phyloP scores from a whole-genome alignment of 176 grass and related monocot species.

The Bolboschoenus planiculmis region DNA sequence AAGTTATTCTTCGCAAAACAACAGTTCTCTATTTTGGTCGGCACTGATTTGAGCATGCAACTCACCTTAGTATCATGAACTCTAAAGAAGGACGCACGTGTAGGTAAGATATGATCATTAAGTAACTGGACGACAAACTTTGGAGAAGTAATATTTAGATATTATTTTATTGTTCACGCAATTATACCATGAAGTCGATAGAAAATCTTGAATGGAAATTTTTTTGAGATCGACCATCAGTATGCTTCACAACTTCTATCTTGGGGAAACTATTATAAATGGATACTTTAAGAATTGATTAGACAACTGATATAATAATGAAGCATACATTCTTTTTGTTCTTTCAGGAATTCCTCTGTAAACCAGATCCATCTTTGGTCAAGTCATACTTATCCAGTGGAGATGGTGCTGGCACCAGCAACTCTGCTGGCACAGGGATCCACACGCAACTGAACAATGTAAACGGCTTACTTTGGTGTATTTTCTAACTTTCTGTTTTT shows the following conservation, averaged over 20 bases:
- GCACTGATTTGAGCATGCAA: background rate
- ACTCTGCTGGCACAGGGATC: background rate
- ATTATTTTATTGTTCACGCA: background rate
- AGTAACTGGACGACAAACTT: background rate
- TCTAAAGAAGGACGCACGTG: background rate
- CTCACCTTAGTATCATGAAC: background rate
- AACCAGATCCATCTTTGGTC: background rate
- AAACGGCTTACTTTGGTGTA: background rate
- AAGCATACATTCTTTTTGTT: background rate
- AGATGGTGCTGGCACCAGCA: background rate
- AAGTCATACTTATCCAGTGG: background rate
- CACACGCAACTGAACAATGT: background rate
- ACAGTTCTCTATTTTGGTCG: slow-evolving; percentile 3
- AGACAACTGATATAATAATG: background rate
- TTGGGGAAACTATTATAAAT: background rate
- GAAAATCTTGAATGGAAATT: background rate
- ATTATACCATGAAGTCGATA: background rate
- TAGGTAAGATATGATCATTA: background rate
- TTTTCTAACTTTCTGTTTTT: slow-evolving; percentile 6
- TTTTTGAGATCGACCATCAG: background rate
- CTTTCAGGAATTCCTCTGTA: slow-evolving; percentile 11
- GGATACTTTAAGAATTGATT: background rate
- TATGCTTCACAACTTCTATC: background rate
- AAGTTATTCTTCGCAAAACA: slow-evolving; percentile 4
- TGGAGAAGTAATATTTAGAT: background rate